Evolutionary conservation across 352 stramenopile species (phyloP).

Genomic region (Phytophthora hibernalis): DNA sequence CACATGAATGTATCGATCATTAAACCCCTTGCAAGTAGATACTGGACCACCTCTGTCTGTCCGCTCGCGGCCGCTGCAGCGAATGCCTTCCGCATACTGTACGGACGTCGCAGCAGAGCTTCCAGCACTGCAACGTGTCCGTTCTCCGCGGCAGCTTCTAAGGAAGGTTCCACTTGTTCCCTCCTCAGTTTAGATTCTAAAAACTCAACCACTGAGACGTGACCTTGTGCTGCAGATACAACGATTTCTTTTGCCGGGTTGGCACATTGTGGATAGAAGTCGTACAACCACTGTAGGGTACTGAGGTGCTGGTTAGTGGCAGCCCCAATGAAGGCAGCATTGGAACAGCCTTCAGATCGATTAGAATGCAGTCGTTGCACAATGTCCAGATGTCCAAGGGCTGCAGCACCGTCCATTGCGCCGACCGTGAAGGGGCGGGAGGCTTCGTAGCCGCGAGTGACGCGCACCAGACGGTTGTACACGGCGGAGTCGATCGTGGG

Average conservation of each 20-base stretch:
- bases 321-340: neutral
- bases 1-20: neutral
- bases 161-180: neutral
- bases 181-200: neutral
- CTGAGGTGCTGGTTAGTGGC: neutral
- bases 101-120: neutral
- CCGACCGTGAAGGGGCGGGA: neutral
- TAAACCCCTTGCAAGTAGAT: neutral
- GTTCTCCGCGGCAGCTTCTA: neutral
- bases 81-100: neutral
- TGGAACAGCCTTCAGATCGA: slow-evolving; percentile 9
- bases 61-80: neutral
- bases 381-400: neutral
- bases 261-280: neutral
- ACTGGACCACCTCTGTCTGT: neutral
- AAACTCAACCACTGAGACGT: neutral
- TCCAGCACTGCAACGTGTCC: neutral
- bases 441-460: neutral
- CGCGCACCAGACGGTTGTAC: neutral
- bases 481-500: slow-evolving; percentile 10
- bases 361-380: slow-evolving; percentile 4
- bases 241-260: neutral
- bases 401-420: slow-evolving; percentile 11
- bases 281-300: neutral
- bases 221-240: neutral